phyloP scores from a whole-genome alignment of 1,284 basidiomycete species.

The Pascua sp. region DNA sequence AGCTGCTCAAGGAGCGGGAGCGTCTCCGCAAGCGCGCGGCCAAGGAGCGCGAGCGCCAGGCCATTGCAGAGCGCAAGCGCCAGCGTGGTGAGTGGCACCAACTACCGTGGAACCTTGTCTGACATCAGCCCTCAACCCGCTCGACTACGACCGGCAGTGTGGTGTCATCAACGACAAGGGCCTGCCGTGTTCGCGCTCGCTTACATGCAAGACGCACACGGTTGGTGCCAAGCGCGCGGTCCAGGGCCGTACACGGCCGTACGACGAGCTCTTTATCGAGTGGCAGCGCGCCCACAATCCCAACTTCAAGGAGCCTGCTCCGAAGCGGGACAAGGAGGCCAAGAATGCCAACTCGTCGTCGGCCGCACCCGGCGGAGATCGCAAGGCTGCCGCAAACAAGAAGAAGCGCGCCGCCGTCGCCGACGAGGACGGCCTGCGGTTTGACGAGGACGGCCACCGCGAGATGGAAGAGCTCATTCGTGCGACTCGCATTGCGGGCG shows the following conservation, averaged over 20 bases:
- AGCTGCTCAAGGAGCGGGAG: constrained; percentile 37
- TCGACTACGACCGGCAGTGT: constrained; percentile 89
- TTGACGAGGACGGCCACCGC: constrained; percentile 72
- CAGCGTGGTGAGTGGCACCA: constrained; percentile 56
- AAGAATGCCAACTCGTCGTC: constrained; percentile 13
- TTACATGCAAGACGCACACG: constrained; percentile 97
- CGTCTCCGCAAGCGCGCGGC: constrained; percentile 63
- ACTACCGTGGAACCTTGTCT: neutral
- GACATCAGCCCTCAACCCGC: constrained; percentile 56
- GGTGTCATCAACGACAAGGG: constrained; percentile 97
- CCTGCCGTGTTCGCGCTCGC: constrained; percentile 87
- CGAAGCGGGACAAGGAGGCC: constrained; percentile 46
- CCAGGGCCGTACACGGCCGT: constrained; percentile 74
- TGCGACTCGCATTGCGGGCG: constrained; percentile 57
- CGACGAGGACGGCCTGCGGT: constrained; percentile 56
- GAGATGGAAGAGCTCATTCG: constrained; percentile 61
- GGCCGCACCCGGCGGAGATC: constrained; percentile 13
- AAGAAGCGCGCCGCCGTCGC: constrained; percentile 16
- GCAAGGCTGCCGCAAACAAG: constrained; percentile 55
- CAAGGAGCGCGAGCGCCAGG: constrained; percentile 55
- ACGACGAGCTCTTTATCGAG: constrained; percentile 83
- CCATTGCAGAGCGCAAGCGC: constrained; percentile 63
- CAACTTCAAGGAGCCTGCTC: constrained; percentile 88
- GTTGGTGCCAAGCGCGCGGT: constrained; percentile 96
- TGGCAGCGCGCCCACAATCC: constrained; percentile 92